These are phyloP conservation scores for Penicillium canescens DNA, from an alignment of 495 filamentous ascomycete species.

Conservation along the genomic window DNA sequence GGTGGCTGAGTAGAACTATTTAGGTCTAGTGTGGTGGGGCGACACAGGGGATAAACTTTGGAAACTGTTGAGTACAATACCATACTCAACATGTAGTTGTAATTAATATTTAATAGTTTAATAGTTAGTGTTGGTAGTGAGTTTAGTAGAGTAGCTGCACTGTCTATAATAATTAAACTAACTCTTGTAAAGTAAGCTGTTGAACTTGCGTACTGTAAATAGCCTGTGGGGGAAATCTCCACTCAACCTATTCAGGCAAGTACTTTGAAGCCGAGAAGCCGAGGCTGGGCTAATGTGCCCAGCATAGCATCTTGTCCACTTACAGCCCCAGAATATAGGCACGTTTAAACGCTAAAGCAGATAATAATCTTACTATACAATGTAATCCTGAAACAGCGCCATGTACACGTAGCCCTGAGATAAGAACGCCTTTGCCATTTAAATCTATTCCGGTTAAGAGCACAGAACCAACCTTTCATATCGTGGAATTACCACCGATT, in stretches of 20 bases:
- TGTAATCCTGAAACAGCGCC: no score
- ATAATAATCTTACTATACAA: no score
- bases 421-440: background rate
- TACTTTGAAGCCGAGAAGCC: background rate
- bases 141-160: no score
- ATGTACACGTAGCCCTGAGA: background rate
- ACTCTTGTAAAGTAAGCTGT: no score
- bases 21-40: background rate
- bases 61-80: no score
- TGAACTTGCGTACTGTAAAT: constrained; percentile 1
- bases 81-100: no score
- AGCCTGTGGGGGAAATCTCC: constrained; percentile 4
- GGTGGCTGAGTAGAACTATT: constrained; percentile 10
- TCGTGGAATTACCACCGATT: background rate
- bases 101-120: no score
- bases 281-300: constrained; percentile 5
- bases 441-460: background rate
- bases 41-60: background rate
- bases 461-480: background rate
- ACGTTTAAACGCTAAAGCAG: no score
- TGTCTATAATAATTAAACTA: no score
- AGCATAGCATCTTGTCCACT: no score
- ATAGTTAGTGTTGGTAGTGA: no score
- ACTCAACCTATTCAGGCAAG: constrained; percentile 1
- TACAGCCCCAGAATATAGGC: no score